These are phyloP conservation scores for Danielia oregonensis DNA, from an alignment of 805 yeast genomes.

Conservation along the genomic window DNA sequence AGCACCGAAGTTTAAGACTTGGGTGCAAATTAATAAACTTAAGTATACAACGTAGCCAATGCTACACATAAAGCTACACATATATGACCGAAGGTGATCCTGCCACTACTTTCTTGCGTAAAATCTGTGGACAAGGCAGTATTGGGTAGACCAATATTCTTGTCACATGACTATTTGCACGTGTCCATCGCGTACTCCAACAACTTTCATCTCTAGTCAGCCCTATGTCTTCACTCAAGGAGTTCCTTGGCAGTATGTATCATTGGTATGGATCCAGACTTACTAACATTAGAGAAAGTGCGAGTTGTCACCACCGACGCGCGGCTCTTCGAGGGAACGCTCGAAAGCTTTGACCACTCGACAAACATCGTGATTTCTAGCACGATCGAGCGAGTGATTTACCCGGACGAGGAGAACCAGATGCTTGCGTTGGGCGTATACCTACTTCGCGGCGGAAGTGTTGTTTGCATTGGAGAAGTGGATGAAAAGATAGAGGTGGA, in stretches of 20 bases:
- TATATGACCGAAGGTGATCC: too few relatives aligned
- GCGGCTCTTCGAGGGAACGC: slow-evolving; percentile 42
- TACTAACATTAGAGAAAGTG: slow-evolving; percentile 39
- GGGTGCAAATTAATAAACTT: too few relatives aligned
- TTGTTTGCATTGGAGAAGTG: slow-evolving; percentile 53
- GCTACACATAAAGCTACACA: too few relatives aligned
- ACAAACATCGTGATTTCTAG: slow-evolving; percentile 55
- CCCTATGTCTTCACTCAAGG: slow-evolving; percentile 32
- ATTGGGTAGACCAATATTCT: too few relatives aligned
- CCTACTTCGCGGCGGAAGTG: slow-evolving; percentile 56
- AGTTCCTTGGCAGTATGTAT: slow-evolving; percentile 32
- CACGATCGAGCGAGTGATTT: slow-evolving; percentile 50
- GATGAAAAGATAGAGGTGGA: slow-evolving; percentile 45
- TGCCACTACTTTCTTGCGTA: too few relatives aligned
- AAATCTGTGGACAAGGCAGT: too few relatives aligned
- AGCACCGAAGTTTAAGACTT: too few relatives aligned
- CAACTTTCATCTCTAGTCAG: too few relatives aligned
- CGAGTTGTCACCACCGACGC: slow-evolving; percentile 59
- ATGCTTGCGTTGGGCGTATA: slow-evolving; percentile 46
- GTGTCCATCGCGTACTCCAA: neutral
- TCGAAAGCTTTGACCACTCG: slow-evolving; percentile 60
- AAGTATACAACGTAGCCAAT: too few relatives aligned
- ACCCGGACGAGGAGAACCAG: slow-evolving; percentile 36
- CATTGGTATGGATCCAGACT: neutral
- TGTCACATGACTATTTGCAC: too few relatives aligned